Base-by-base conservation (phyloP, 1,284 basidiomycete species). In the Xanthoconium separans region DNA sequence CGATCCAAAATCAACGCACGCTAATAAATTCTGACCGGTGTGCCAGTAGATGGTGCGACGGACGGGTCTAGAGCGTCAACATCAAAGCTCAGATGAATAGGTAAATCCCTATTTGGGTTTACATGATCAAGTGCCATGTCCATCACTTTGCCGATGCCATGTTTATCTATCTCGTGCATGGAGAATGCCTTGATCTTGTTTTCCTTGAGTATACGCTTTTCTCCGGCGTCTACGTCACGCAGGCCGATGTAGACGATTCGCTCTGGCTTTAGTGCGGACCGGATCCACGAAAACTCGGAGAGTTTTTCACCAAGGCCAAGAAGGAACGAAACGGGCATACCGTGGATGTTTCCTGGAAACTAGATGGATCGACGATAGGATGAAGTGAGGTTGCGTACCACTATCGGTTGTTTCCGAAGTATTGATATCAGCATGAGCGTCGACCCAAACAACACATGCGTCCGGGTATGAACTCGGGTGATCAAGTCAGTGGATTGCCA, bases 111-210 rank as follows among this genome's bases (percentile, higher is more conserved):
- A 54, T 84, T 79, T 16, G 93, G 92, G 74, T 97, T 98, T 65
- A 99, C 88, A 71, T 93, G 83, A 69, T 97, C 91, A 58, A 99
- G 77, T 33, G 95, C 97, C 91, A 95, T 91, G 68, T 98, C 93
- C 54, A 98, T 88, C 53, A 98, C 92, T 66, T 86, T 85, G 29
- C 93, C 96, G 61, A 99, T 99, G 46, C 97, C 97, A 68, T 93
- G 91, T 75, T 87, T 92, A 76, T 99, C 97, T 51, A 99, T 89
- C 61, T 99, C 93, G 75, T 98, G 95, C 97, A 99, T 99, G 58
- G 89, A 91, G 79, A 92, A 99, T 11, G 89, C 91, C 72, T 92
- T 94, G 80, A 99, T 98, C 54, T 82, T 85, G 72, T 93, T 80
- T 64, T 96, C 85, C 63, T 81, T 85, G 55, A 99, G 79, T 63